A percentile compares a stretch with the other conserved stretches of the same genome.
phyloP scores from a whole-genome alignment of 371 early-diverging fungal genomes.

The Smittium culicis region DNA sequence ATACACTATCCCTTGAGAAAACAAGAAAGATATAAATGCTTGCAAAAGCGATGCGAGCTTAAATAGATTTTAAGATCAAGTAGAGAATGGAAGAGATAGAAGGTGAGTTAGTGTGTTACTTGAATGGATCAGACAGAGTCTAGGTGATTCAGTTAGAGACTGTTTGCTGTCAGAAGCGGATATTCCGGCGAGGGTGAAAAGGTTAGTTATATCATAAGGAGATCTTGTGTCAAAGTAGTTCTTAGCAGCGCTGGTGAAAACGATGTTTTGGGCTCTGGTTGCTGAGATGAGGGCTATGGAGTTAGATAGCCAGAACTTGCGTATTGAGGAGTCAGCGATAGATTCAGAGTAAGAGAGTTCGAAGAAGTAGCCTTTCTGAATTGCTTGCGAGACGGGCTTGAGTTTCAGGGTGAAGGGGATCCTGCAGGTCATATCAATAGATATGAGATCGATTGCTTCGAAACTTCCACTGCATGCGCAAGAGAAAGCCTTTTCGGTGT shows the following conservation, averaged over 20 bases:
- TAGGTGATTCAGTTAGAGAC: slow-evolving; percentile 16
- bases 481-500: slow-evolving; percentile 57
- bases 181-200: slow-evolving; percentile 36
- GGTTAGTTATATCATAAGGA: slow-evolving; percentile 69
- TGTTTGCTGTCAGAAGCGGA: slow-evolving; percentile 26
- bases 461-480: slow-evolving; percentile 52
- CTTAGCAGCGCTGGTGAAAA: slow-evolving; percentile 68
- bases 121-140: slow-evolving; percentile 22
- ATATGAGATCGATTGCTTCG: slow-evolving; percentile 71
- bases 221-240: slow-evolving; percentile 64
- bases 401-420: slow-evolving; percentile 58
- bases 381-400: slow-evolving; percentile 49
- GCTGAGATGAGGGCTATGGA: slow-evolving; percentile 60
- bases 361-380: slow-evolving; percentile 66
- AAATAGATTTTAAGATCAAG: too few species aligned
- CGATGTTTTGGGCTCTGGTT: slow-evolving; percentile 71
- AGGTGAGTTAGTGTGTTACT: too few species aligned
- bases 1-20: too few species aligned
- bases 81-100: too few species aligned
- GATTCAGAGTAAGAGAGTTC: slow-evolving; percentile 71
- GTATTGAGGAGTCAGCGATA: slow-evolving; percentile 17
- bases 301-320: slow-evolving; percentile 44
- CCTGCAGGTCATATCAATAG: slow-evolving; percentile 60
- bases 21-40: too few species aligned
- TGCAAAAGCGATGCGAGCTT: too few species aligned